Percentiles rank a stretch among this genome's conserved stretches.
Conservation (phyloP, 192 early-diverging fungal species). For the Linnemannia zychae region DNA sequence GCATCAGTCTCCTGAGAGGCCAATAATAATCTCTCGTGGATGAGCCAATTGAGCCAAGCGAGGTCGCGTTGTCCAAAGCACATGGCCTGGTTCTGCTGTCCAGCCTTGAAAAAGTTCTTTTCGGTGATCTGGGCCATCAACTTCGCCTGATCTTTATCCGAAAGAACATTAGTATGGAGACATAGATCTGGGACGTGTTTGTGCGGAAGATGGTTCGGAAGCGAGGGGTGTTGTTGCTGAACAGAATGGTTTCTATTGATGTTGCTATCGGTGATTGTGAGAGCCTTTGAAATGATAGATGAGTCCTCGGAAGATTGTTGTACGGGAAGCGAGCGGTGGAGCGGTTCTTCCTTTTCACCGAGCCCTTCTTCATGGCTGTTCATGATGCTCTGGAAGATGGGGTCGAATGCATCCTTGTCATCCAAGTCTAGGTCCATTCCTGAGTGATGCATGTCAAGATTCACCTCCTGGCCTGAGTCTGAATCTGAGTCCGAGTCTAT, state of each 20-base stretch:
- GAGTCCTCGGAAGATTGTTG: background rate
- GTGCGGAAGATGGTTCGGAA: constrained; percentile 24
- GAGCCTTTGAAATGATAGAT: background rate
- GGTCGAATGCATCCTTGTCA: constrained; percentile 4
- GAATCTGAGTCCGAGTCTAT: constrained; percentile 38
- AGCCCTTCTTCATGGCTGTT: background rate
- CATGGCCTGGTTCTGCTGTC: constrained; percentile 65
- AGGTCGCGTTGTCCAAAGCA: constrained; percentile 60
- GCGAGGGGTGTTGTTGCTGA: background rate
- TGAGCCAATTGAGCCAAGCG: constrained; percentile 45
- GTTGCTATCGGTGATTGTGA: background rate
- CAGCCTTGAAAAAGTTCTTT: constrained; percentile 46
- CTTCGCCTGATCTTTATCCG: constrained; percentile 32
- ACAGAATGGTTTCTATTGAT: background rate
- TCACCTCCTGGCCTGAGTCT: background rate
- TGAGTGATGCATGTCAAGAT: background rate
- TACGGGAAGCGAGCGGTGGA: background rate
- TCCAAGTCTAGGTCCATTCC: constrained; percentile 2
- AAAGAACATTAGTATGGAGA: constrained; percentile 33
- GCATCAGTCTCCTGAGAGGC: background rate
- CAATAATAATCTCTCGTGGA: constrained; percentile 9
- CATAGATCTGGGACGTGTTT: constrained; percentile 23
- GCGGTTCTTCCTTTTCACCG: background rate
- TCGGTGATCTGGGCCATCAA: constrained; percentile 43
- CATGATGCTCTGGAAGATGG: constrained; percentile 51